phyloP scores from a whole-genome alignment of 2,329 filamentous ascomycete species.

The Venturia oleaginea region DNA sequence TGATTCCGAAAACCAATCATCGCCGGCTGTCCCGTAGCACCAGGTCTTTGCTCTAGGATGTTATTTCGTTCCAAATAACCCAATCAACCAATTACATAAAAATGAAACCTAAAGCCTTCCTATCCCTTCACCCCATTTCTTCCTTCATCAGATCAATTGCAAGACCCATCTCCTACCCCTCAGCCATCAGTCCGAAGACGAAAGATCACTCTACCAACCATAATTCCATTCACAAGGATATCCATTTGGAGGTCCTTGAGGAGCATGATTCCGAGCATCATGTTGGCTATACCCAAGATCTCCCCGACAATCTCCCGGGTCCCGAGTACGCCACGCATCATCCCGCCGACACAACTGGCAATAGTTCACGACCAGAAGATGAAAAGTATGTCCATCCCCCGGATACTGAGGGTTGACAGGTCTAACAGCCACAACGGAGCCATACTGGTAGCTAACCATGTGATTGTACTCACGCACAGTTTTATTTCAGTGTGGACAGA shows the following conservation, averaged over 20 bases:
- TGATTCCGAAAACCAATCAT: neutral
- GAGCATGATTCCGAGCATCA: neutral
- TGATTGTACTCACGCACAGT: neutral
- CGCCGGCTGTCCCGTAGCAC: neutral
- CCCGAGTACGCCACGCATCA: neutral
- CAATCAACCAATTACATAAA: neutral
- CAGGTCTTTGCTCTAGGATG: too few relatives aligned
- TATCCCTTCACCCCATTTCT: too few relatives aligned
- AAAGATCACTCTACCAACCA: neutral
- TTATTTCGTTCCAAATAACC: too few relatives aligned
- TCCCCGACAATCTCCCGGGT: neutral
- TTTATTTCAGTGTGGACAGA: neutral
- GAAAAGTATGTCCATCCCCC: neutral
- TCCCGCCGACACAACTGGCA: neutral
- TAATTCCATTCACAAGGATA: neutral
- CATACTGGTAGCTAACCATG: neutral
- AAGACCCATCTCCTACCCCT: neutral
- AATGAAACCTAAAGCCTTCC: too few relatives aligned
- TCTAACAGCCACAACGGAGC: neutral
- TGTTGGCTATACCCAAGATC: neutral
- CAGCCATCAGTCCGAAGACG: neutral
- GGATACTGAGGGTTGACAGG: neutral
- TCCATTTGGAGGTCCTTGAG: neutral
- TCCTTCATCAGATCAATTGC: too few relatives aligned
- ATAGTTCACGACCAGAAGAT: neutral